These are phyloP conservation scores for Fraxinus albicans DNA, from an alignment of 305 asterid genomes.

Conservation along the genomic window DNA sequence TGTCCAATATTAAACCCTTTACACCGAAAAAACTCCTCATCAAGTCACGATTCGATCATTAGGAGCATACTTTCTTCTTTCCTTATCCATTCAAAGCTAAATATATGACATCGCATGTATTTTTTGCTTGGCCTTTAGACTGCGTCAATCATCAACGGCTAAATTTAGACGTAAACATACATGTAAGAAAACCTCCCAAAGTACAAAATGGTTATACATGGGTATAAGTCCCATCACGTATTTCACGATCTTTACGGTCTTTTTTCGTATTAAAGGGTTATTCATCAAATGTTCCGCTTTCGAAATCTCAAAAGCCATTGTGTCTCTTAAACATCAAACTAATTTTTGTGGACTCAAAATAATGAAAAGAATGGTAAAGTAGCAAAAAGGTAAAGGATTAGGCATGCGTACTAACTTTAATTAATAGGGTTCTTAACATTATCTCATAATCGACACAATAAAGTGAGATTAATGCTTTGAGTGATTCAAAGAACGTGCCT, in stretches of 20 bases:
- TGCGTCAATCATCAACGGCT: background rate
- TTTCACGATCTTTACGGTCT: background rate
- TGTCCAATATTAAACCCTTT: background rate
- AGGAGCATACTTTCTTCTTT: background rate
- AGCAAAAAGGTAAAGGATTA: background rate
- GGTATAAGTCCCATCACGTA: background rate
- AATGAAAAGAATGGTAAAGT: background rate
- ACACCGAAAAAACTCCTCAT: background rate
- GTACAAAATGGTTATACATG: background rate
- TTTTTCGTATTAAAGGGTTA: background rate
- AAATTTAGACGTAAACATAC: background rate
- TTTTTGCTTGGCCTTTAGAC: background rate
- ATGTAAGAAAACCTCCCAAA: background rate
- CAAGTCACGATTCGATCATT: background rate
- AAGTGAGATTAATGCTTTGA: background rate
- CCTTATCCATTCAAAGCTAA: background rate
- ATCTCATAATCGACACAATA: background rate
- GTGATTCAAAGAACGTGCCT: conserved; percentile 20
- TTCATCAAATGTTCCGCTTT: background rate
- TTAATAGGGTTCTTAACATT: conserved; percentile 2
- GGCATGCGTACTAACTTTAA: background rate
- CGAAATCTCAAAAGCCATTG: background rate
- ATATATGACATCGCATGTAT: background rate
- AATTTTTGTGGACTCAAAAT: background rate
- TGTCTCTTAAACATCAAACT: background rate